Evolutionary conservation across 2,329 filamentous ascomycete species (phyloP).

Genomic region (Fusarium oligoseptatum): DNA sequence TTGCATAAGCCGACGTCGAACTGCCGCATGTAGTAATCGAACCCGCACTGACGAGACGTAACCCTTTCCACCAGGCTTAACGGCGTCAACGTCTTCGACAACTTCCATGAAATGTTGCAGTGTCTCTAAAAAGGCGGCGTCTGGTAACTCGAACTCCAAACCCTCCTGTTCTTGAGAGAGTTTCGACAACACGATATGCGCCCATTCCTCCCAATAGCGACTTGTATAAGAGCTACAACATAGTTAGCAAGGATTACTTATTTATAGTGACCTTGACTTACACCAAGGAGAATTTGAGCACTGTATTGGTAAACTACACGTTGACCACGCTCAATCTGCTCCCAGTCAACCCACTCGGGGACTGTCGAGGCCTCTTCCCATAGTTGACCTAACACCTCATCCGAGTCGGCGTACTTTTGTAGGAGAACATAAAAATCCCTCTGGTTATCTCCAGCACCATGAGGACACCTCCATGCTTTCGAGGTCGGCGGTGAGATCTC

Average conservation of each 20-base stretch:
- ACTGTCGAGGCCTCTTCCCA: slow-evolving; percentile 77
- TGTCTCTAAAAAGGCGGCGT: slow-evolving; percentile 74
- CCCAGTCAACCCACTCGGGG: slow-evolving; percentile 84
- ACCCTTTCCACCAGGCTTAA: slow-evolving; percentile 75
- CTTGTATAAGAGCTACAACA: slow-evolving; percentile 68
- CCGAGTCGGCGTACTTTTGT: slow-evolving; percentile 66
- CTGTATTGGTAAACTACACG: slow-evolving; percentile 84
- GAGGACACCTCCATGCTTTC: slow-evolving; percentile 48
- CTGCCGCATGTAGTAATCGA: slow-evolving; percentile 73
- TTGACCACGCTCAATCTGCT: slow-evolving; percentile 79
- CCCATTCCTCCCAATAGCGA: slow-evolving; percentile 79
- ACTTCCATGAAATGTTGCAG: slow-evolving; percentile 82
- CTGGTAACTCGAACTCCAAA: slow-evolving; percentile 77
- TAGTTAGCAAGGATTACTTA: not conserved
- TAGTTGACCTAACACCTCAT: slow-evolving; percentile 67
- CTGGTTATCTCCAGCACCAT: slow-evolving; percentile 45
- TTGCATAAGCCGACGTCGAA: slow-evolving; percentile 72
- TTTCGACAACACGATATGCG: slow-evolving; percentile 79
- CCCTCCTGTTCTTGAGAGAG: slow-evolving; percentile 79
- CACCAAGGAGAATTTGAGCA: slow-evolving; percentile 72
- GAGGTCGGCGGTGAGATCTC: slow-evolving; percentile 61
- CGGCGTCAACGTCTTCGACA: slow-evolving; percentile 72
- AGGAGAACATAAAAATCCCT: slow-evolving; percentile 76
- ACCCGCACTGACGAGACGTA: slow-evolving; percentile 73
- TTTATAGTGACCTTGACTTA: slow-evolving; percentile 43